Percentiles rank a stretch among this genome's conserved stretches.
Conservation (phyloP, 768 basidiomycete species). For the Hypsizygus marmoreus region DNA sequence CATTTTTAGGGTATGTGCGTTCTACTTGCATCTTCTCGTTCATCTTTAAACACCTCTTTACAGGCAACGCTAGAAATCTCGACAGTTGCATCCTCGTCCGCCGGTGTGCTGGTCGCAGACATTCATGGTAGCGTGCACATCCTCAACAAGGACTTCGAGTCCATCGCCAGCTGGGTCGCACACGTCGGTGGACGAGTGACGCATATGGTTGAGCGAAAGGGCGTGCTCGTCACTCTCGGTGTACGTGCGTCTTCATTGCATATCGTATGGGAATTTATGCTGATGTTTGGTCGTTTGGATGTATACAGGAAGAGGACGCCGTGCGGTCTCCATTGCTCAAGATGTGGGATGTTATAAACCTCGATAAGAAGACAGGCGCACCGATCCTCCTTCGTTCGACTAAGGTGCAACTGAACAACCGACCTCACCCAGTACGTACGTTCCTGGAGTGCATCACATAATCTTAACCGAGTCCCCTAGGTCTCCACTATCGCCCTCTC, state of each 20-base stretch:
- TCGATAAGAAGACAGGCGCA: slow-evolving; percentile 61
- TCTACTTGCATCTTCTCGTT: not conserved
- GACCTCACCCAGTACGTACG: slow-evolving; percentile 72
- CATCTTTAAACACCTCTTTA: not conserved
- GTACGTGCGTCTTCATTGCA: slow-evolving; percentile 49
- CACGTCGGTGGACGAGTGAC: slow-evolving; percentile 80
- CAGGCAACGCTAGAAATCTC: slow-evolving; percentile 76
- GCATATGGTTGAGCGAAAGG: slow-evolving; percentile 82
- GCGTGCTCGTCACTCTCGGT: slow-evolving; percentile 85
- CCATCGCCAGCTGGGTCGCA: slow-evolving; percentile 74
- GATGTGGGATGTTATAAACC: slow-evolving; percentile 83
- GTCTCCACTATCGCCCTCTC: slow-evolving; percentile 83
- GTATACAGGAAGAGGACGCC: slow-evolving; percentile 69
- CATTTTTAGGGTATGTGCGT: slow-evolving; percentile 64
- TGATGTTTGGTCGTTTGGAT: too few species aligned
- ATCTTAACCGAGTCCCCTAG: too few species aligned
- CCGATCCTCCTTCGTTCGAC: slow-evolving; percentile 72
- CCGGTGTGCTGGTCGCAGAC: slow-evolving; percentile 78
- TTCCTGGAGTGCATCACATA: too few species aligned
- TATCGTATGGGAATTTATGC: slow-evolving; percentile 3
- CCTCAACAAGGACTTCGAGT: slow-evolving; percentile 74
- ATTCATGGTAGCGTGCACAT: slow-evolving; percentile 83
- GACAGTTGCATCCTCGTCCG: slow-evolving; percentile 59
- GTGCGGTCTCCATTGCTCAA: slow-evolving; percentile 73
- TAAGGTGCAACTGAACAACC: slow-evolving; percentile 73